Evolutionary conservation across 768 basidiomycete species (phyloP), one percentile per base, ranked within the genome.

Genomic region (Chalciporus piperatus): DNA sequence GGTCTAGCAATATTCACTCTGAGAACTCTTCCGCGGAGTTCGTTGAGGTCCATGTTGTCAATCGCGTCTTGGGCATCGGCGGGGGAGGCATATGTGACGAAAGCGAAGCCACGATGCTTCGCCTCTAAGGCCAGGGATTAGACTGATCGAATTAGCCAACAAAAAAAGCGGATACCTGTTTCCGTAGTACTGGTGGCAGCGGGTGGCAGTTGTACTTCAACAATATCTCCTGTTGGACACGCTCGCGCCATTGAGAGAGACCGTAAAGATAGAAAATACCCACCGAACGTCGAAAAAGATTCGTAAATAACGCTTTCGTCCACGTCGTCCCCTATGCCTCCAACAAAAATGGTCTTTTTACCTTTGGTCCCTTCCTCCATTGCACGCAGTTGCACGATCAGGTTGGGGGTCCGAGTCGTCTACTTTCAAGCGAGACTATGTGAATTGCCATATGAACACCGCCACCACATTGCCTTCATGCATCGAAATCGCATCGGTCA

Each of bases 31-130:
- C 85, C 92, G 45, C 74, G 78, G 52, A 90, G 75, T 66, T 95
- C 94, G 63, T 96, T 97, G 70, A 95, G 74, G 70, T 98, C 94
- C 91, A 94, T 98, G 73, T 98, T 98, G 76, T 98, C 96, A 54
- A 98, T 96, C 25, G 96, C 96, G 67, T 98, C 95, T 64, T 91
- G 88, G 5, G 96, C 94, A 69, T 96, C 92, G 20, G 80, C 79
- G 9, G 88, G 66, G 7, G 85, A 87, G 11, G 83, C 72, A 66
- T 82, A 98, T 2, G 93, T 94, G 43, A 98, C 82, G 65, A 98
- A 98, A 9, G 87, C 96, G 72, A 94, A 98, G 10, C 95, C 96
- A 41, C 93, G 84, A 68, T 92, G 91, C 72, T 89, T 92, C n/a
- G 72, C 70, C 55, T 87, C 88, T 88, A 52, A 11, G 28, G 17